These are phyloP conservation scores for Articulospora tetracladia DNA, from an alignment of 495 filamentous ascomycete species.

Conservation along the genomic window DNA sequence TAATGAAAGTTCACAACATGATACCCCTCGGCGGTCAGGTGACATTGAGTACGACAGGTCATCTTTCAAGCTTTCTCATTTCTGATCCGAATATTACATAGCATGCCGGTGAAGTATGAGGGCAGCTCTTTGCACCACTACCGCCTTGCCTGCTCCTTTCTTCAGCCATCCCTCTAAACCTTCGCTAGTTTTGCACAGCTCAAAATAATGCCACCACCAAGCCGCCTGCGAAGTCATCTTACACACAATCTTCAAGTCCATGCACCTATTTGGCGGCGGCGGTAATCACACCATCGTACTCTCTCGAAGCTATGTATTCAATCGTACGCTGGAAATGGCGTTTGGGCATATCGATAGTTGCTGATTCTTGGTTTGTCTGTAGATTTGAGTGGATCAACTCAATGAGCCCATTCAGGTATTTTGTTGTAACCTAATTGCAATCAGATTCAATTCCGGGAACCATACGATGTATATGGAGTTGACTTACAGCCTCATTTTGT, in stretches of 20 bases:
- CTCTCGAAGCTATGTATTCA: slow-evolving; percentile 84
- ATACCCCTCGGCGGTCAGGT: not conserved
- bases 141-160: not conserved
- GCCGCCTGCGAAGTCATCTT: slow-evolving; percentile 15
- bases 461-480: not conserved
- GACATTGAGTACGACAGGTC: not conserved
- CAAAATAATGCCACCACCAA: not conserved
- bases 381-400: slow-evolving; percentile 97
- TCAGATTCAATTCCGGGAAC: slow-evolving; percentile 17
- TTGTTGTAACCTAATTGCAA: slow-evolving; percentile 73
- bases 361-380: slow-evolving; percentile 76
- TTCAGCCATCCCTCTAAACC: not conserved
- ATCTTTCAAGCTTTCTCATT: slow-evolving; percentile 7
- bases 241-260: slow-evolving; percentile 4
- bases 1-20: too few relatives aligned
- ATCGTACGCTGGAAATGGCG: slow-evolving; percentile 92
- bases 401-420: slow-evolving; percentile 96
- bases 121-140: not conserved
- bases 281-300: slow-evolving; percentile 79
- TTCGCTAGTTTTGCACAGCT: not conserved
- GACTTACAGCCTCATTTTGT: slow-evolving; percentile 88
- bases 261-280: slow-evolving; percentile 21
- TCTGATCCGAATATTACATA: slow-evolving; percentile 20
- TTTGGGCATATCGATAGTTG: slow-evolving; percentile 76
- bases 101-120: not conserved